Evolutionary conservation across 352 stramenopile species (phyloP).

Genomic region (Phytopythium helicoides): DNA sequence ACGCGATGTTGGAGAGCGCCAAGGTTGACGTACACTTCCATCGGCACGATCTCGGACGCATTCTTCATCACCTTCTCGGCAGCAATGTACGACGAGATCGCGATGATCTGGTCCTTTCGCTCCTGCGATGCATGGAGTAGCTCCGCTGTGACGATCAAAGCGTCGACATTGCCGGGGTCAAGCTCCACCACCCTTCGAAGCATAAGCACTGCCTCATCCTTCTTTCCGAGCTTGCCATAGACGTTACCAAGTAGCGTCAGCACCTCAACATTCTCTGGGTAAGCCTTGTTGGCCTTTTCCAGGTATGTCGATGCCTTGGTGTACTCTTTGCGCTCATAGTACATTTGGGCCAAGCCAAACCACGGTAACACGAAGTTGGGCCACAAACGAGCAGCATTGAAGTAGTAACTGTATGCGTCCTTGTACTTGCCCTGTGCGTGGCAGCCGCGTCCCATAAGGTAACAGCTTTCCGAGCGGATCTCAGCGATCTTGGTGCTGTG

Average conservation of each 20-base stretch:
- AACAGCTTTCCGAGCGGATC: conserved; percentile 96
- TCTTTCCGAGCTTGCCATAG: conserved; percentile 81
- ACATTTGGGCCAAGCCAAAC: conserved; percentile 89
- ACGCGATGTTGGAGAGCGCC: conserved; percentile 80
- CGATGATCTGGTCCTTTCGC: conserved; percentile 86
- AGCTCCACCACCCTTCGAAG: conserved; percentile 83
- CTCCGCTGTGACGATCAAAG: conserved; percentile 78
- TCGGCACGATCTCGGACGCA: conserved; percentile 70
- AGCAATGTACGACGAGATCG: conserved; percentile 88
- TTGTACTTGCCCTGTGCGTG: conserved; percentile 94
- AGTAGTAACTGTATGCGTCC: conserved; percentile 96
- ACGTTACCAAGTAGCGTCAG: conserved; percentile 77
- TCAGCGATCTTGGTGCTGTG: conserved; percentile 87
- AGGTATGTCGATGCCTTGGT: conserved; percentile 81
- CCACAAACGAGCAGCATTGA: conserved; percentile 89
- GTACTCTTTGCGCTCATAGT: conserved; percentile 86
- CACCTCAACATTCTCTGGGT: conserved; percentile 86
- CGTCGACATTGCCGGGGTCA: conserved; percentile 83
- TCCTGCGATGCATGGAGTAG: conserved; percentile 74
- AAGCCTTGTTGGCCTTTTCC: conserved; percentile 89
- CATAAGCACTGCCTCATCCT: conserved; percentile 74
- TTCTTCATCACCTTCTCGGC: conserved; percentile 88
- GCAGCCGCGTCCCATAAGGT: conserved; percentile 94
- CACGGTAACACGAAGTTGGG: conserved; percentile 85
- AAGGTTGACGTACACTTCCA: conserved; percentile 85